A percentile compares a stretch with the other conserved stretches of the same genome.
phyloP scores from a whole-genome alignment of 441 rosid genomes.

The Viola pubescens region DNA sequence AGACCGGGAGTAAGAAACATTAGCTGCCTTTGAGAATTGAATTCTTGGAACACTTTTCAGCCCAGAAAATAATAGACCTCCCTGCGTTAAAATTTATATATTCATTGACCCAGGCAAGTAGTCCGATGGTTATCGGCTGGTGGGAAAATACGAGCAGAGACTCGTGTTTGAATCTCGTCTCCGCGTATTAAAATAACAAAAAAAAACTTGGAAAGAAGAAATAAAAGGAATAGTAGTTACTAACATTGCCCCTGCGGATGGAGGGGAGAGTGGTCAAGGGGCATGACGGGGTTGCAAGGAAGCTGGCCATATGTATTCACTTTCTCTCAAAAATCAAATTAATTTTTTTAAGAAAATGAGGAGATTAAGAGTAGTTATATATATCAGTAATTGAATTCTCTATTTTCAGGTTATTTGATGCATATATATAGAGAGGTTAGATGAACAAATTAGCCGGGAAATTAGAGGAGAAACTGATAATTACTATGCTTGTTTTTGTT shows the following conservation, averaged over 20 bases:
- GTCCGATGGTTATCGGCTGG: too few relatives aligned
- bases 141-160: too few relatives aligned
- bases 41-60: conserved; percentile 25
- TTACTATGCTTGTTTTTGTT: conserved; percentile 25
- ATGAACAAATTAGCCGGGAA: conserved; percentile 2
- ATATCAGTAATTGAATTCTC: too few relatives aligned
- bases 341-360: neutral
- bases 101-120: too few relatives aligned
- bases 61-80: conserved; percentile 22
- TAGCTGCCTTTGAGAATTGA: conserved; percentile 23
- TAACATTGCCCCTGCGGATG: conserved; percentile 13
- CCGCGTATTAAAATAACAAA: too few relatives aligned
- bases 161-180: too few relatives aligned
- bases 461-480: conserved; percentile 19
- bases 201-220: too few relatives aligned
- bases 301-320: conserved; percentile 26
- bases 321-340: neutral
- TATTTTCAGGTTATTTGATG: neutral
- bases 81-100: conserved; percentile 27
- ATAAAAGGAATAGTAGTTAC: neutral
- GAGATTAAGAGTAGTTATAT: conserved; percentile 5
- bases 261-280: conserved; percentile 22
- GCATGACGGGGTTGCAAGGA: conserved; percentile 25
- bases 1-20: conserved; percentile 18
- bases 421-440: conserved; percentile 11